Evolutionary conservation across 176 grass and related monocot species (phyloP).

Genomic region (Zoysia japonica): DNA sequence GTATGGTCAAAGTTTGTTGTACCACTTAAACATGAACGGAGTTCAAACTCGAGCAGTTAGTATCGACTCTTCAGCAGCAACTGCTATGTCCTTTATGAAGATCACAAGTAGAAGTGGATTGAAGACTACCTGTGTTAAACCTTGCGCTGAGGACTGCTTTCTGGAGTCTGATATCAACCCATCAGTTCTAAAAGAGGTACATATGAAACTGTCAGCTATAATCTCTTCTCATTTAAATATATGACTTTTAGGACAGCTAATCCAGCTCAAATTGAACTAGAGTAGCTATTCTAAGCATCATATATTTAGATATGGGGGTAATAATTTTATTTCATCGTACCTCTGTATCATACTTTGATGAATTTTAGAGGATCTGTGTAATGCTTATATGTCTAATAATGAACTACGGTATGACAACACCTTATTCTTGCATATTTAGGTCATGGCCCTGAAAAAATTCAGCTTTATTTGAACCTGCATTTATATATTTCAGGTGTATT

Average conservation of each 20-base stretch:
- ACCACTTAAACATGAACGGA: conserved; percentile 60
- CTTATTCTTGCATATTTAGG: neutral
- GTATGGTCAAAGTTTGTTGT: conserved; percentile 61
- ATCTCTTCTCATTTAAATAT: neutral
- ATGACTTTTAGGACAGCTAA: neutral
- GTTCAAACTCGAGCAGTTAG: conserved; percentile 65
- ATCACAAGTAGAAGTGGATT: conserved; percentile 44
- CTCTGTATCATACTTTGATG: neutral
- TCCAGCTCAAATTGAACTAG: no score
- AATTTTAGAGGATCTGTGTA: conserved; percentile 1
- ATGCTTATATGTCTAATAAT: neutral
- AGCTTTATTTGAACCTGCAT: neutral
- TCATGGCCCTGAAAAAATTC: neutral
- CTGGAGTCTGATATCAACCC: conserved; percentile 68
- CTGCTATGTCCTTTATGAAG: conserved; percentile 78
- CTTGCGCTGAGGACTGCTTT: conserved; percentile 77
- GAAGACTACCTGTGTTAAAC: conserved; percentile 51
- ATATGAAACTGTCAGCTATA: conserved; percentile 2
- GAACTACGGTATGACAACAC: neutral
- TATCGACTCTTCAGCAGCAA: conserved; percentile 53
- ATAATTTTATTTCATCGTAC: neutral
- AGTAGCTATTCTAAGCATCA: no score
- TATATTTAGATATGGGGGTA: neutral
- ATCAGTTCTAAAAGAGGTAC: conserved; percentile 78
- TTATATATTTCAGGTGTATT: neutral